Base-by-base conservation (phyloP, 2,329 filamentous ascomycete species). In the Colletotrichum sp. region DNA sequence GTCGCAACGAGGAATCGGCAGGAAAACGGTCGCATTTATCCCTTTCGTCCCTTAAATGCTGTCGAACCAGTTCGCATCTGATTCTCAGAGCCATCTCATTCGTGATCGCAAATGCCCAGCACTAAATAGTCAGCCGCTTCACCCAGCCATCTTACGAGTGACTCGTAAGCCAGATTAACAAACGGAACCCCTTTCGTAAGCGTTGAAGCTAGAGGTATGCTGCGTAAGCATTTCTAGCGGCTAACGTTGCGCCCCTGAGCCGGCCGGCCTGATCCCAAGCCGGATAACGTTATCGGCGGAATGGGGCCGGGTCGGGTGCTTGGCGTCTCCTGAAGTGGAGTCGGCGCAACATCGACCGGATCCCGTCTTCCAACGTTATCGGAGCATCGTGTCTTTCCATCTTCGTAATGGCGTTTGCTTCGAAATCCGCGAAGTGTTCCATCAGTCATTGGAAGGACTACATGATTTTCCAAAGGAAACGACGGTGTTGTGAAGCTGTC, bases 241-340 rank as follows among this genome's bases (percentile, higher is more conserved):
- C 25, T 28, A 59, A 59, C 27, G 25, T 28, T 28, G 22, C 8
- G 27, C 22, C 57, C 15, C 15, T 36, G 11, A 52, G 28, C 59
- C 19, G 28, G 30, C 28, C 59, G 59, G 59, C 15, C 28, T 61
- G 19, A 34, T 32, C 2, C 13, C 1, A n/a, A 32, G 25, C 59
- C 59, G 59, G 59, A 22, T 34, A 61, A 63, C 59, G 59, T 63
- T 63, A 63, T 63, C 59, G 59, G 30, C 27, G 59, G 59, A 34
- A 61, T 34, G 30, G 28, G 27, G 16, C 59, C 59, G 30, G 0
- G 19, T 22, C 59, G 59, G 59, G 59, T 2, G n/a, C 59, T 63
- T 36, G 59, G 30, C 59, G 59, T 25, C 13, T 19, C 2, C 4
- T 12, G 59, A 16, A 15, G 59, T 63, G 59, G 30, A 15, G 59